Evolutionary conservation across 2,329 filamentous ascomycete genomes (phyloP), one percentile per base, ranked within the genome.

Genomic region (Paraconiothyrium sp.): DNA sequence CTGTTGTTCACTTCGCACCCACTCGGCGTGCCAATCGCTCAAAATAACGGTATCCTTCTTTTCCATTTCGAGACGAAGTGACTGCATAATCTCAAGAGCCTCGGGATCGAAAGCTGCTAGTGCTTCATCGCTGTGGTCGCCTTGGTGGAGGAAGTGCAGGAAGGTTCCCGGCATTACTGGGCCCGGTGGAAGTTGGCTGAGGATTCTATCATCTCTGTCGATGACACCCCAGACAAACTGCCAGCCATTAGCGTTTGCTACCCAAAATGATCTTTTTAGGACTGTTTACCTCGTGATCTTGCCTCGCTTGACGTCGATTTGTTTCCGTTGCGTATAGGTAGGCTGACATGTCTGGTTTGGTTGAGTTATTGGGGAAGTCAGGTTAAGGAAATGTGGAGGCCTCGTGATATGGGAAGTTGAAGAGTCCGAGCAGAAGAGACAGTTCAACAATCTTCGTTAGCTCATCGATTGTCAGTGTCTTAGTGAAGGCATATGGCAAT

Each of bases 1-100:
- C n/a, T 24, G 11, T 20, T 34, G 54, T 30, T 56, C 54, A 13
- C 41, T 30, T n/a, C 16, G 30, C 9, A 16, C 20, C 54, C 54
- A 56, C 32, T 56, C 54, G 2, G 54, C 32, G 20, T 37, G 43
- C 43, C 54, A 56, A 13, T 56, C 41, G n/a, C 43, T 47, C 14
- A 52, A 43, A 14, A 22, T 30, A 13, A 22, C 8, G 4, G 9
- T n/a, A 4, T 32, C 6, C 10, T 24, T 39, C 10, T n/a, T 10
- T 32, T 11, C 9, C 32, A 50, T 32, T 2, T 43, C 14, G 30
- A 8, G 24, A 4, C 37, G 51, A 8, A 54, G 34, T 7, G 37
- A 43, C 10, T 20, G 37, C 14, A 32, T 11, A 11, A 39, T 44
- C 7, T 54, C 1, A 11, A 54, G 13, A 8, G 49, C 49, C 6